Percentiles rank a stretch among this genome's conserved stretches.
Conservation (phyloP, 345 rosid species). For the Syzygium jambos region DNA sequence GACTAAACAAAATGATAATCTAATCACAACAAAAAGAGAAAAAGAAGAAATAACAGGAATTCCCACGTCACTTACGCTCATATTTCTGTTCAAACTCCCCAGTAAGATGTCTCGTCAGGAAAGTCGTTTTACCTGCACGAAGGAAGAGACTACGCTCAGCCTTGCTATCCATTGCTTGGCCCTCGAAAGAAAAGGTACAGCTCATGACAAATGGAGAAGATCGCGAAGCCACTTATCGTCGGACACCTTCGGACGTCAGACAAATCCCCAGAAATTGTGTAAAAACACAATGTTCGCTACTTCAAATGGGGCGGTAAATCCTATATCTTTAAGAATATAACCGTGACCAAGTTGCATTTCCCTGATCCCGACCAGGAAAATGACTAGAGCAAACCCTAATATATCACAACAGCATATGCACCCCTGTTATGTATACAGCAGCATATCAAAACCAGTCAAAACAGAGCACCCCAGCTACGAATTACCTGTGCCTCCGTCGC, state of each 20-base stretch:
- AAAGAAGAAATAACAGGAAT: no score
- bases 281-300: background rate
- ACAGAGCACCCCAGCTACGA: background rate
- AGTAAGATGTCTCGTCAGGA: conserved; percentile 76
- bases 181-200: background rate
- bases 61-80: conserved; percentile 45
- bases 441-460: no score
- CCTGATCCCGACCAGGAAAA: background rate
- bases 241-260: background rate
- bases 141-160: background rate
- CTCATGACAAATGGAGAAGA: background rate
- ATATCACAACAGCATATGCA: accelerated
- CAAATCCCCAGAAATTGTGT: background rate
- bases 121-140: conserved; percentile 74
- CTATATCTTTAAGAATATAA: background rate
- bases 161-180: background rate
- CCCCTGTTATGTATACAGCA: background rate
- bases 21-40: background rate
- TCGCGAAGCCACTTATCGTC: background rate
- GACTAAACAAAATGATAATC: no score
- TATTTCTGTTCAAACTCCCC: conserved; percentile 95
- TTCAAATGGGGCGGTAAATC: background rate
- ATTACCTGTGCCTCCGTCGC: conserved; percentile 90
- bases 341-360: accelerated
- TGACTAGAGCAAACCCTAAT: background rate